Evolutionary conservation across 1,284 basidiomycete species (phyloP).

Genomic region (Volvariella surrecta): DNA sequence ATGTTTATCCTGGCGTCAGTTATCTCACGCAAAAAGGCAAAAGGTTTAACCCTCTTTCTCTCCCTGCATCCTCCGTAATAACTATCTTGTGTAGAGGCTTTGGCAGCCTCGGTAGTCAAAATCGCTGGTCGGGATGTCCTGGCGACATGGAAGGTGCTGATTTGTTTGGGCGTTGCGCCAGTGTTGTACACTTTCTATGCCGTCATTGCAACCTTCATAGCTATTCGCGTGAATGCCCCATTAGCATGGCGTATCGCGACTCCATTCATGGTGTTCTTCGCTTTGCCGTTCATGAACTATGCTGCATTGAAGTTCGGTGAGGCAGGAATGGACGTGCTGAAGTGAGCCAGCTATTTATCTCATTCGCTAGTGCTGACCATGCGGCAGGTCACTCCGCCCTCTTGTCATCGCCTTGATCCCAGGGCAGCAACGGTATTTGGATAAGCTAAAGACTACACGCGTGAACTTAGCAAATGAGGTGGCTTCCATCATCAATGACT

Average conservation of each 20-base stretch:
- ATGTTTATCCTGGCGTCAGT: constrained; percentile 92
- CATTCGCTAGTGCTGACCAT: constrained; percentile 6
- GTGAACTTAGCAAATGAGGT: constrained; percentile 82
- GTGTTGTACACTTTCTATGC: constrained; percentile 85
- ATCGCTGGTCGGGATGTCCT: constrained; percentile 92
- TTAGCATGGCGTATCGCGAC: constrained; percentile 66
- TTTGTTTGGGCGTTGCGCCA: constrained; percentile 87
- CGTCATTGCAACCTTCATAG: constrained; percentile 70
- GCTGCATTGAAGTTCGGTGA: constrained; percentile 98
- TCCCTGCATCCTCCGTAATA: constrained; percentile 3
- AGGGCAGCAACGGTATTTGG: constrained; percentile 82
- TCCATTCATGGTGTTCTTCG: constrained; percentile 71
- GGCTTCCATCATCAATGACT: constrained; percentile 83
- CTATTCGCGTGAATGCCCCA: constrained; percentile 60
- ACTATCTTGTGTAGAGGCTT: constrained; percentile 61
- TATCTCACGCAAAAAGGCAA: constrained; percentile 86
- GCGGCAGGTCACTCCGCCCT: constrained; percentile 78
- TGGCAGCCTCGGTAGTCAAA: constrained; percentile 95
- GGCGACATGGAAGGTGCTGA: constrained; percentile 97
- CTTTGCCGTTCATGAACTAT: constrained; percentile 86
- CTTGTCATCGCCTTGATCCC: constrained; percentile 88
- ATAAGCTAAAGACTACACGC: constrained; percentile 76
- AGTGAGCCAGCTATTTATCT: constrained; percentile 45
- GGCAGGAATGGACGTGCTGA: constrained; percentile 97
- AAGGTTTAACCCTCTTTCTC: constrained; percentile 45